Evolutionary conservation across 2,329 filamentous ascomycete genomes (phyloP), one percentile per base, ranked within the genome.

Genomic region (Penicillium sp.): DNA sequence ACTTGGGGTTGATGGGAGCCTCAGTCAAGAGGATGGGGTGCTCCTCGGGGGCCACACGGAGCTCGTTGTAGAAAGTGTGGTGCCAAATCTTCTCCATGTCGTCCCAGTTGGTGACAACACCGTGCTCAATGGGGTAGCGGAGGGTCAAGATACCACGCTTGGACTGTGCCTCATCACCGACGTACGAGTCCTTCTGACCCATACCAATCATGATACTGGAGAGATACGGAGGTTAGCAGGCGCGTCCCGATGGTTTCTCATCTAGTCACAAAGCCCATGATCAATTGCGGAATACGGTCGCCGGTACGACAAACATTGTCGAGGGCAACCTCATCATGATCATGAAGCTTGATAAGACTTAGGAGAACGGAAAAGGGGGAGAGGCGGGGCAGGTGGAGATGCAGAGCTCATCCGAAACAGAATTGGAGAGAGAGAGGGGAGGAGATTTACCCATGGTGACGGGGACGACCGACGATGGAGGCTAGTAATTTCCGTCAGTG

Each of bases 21-120:
- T 98, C 93, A 66, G 93, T 98, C 76, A 98, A 84, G 73, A 98
- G 85, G 73, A 97, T 90, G 68, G 93, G 93, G 85, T 98, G 93
- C 86, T 98, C 93, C 84, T 98, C 93, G 67, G 93, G 93, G 68
- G 93, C 93, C 61, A 98, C 93, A 91, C 93, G 91, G 72, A 98
- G 84, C 83, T 98, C 93, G 81, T 98, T 98, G 88, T 97, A 98
- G 84, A 98, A 98, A 73, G 93, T 97, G 88, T 98, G 93, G 78
- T 98, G 93, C 93, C 93, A 98, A 69, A 98, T 97, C 86, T 97
- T 97, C 83, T 97, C 93, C 93, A 97, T 97, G 77, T 97, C 93
- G 76, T 98, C 93, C 93, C 93, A 98, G 88, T 97, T 97, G 80
- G 93, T 98, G 73, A 98, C 93, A 69, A 98, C 93, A 93, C 93